Percentiles rank a stretch among this genome's conserved stretches.
These are phyloP conservation scores for Alternaria atra DNA, from an alignment of 2,329 filamentous ascomycete species.

Conservation along the genomic window DNA sequence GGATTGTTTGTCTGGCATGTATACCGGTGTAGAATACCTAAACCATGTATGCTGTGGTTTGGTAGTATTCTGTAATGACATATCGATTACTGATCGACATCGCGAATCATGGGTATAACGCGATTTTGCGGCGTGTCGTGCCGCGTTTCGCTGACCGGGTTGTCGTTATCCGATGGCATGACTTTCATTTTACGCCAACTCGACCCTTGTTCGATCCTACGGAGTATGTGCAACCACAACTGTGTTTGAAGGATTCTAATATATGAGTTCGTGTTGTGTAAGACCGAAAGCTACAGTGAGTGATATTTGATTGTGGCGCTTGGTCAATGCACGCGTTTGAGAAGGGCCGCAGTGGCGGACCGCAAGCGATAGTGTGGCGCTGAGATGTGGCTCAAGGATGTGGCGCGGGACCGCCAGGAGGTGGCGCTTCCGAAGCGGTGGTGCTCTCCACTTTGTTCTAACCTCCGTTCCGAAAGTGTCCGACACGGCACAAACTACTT, in stretches of 20 bases:
- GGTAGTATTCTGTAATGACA: background rate
- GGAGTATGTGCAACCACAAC: background rate
- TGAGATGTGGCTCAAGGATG: background rate
- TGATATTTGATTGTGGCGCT: background rate
- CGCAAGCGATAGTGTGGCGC: background rate
- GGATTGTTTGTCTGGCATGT: background rate
- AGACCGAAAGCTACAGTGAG: background rate
- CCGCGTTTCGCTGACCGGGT: conserved; percentile 1
- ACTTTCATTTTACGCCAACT: background rate
- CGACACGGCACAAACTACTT: background rate
- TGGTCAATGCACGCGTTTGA: background rate
- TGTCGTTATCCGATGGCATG: background rate
- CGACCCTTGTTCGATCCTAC: background rate
- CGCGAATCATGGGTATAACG: background rate
- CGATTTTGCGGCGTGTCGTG: background rate
- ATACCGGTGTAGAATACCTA: background rate
- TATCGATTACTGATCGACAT: background rate
- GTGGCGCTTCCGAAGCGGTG: background rate
- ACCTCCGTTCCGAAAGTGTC: background rate
- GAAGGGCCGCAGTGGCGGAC: background rate
- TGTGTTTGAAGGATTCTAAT: background rate
- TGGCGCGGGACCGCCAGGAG: background rate
- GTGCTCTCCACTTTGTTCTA: background rate
- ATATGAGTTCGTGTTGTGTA: background rate
- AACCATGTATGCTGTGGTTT: background rate